Evolutionary conservation across 2,329 filamentous ascomycete genomes (phyloP).

Genomic region (Colletotrichum neosansevieriae): DNA sequence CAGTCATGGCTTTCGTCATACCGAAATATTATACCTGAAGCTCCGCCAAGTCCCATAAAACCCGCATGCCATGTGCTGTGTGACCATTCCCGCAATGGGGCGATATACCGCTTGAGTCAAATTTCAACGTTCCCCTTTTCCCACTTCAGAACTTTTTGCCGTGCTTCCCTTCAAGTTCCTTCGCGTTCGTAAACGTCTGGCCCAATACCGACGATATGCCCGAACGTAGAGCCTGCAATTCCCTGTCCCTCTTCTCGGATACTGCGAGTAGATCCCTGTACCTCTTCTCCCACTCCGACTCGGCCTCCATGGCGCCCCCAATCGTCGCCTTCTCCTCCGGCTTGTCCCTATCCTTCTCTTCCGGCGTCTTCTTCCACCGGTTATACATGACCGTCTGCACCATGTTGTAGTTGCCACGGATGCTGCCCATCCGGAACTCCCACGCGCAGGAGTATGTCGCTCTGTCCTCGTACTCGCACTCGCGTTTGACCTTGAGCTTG

Average conservation of each 20-base stretch:
- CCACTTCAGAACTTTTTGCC: not conserved
- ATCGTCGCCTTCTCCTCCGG: conserved; percentile 25
- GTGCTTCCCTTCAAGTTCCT: conserved; percentile 5
- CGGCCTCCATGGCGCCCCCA: not conserved
- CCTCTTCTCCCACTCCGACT: conserved; percentile 60
- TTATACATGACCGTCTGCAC: conserved; percentile 59
- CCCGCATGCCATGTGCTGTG: not conserved
- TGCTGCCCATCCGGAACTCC: conserved; percentile 67
- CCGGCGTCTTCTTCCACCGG: conserved; percentile 53
- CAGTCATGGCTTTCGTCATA: not conserved
- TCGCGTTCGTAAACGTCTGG: conserved; percentile 4
- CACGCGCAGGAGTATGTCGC: conserved; percentile 65
- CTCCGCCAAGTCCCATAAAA: not conserved
- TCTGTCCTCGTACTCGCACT: conserved; percentile 56
- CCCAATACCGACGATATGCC: conserved; percentile 55
- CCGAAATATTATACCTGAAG: not conserved
- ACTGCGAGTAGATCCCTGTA: conserved; percentile 70
- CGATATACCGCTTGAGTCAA: too few relatives aligned
- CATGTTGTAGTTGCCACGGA: conserved; percentile 66
- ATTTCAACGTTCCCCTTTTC: not conserved
- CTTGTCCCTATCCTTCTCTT: conserved; percentile 48
- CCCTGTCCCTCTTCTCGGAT: conserved; percentile 69
- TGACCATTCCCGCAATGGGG: not conserved
- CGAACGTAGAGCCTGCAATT: conserved; percentile 58
- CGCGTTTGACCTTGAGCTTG: conserved; percentile 55